These are phyloP conservation scores for Cyberlindnera amylophila DNA, from an alignment of 805 yeast species.

Conservation along the genomic window DNA sequence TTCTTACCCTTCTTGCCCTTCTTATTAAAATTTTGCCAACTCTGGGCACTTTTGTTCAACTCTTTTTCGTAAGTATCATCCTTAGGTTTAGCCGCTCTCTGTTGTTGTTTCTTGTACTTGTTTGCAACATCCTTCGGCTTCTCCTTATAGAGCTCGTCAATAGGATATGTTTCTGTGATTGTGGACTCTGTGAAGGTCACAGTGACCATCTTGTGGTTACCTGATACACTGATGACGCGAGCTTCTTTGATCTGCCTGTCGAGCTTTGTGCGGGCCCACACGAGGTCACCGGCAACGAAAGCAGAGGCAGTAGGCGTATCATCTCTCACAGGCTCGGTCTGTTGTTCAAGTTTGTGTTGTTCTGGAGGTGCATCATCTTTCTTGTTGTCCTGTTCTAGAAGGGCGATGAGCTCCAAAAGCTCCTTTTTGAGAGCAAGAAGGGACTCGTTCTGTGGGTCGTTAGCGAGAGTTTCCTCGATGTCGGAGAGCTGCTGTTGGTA, in stretches of 20 bases:
- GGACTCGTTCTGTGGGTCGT: constrained; percentile 17
- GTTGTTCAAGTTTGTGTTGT: not conserved
- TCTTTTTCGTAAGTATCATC: constrained; percentile 11
- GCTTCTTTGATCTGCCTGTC: constrained; percentile 13
- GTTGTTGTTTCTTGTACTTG: constrained; percentile 12
- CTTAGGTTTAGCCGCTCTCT: constrained; percentile 4
- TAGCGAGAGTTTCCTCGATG: constrained; percentile 13
- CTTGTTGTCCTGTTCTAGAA: constrained; percentile 9
- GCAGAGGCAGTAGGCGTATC: not conserved
- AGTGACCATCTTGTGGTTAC: constrained; percentile 15
- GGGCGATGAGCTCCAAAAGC: constrained; percentile 14
- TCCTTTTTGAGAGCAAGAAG: constrained; percentile 16
- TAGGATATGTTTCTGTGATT: constrained; percentile 11
- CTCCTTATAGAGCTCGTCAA: constrained; percentile 9
- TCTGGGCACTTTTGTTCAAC: constrained; percentile 16
- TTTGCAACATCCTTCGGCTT: constrained; percentile 16
- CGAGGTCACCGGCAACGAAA: constrained; percentile 11
- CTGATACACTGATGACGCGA: constrained; percentile 17
- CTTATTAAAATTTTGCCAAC: constrained; percentile 21
- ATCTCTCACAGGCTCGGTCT: not conserved
- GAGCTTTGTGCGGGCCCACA: constrained; percentile 15
- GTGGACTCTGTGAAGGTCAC: constrained; percentile 12
- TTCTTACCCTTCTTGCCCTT: constrained; percentile 12
- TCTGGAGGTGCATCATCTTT: not conserved
- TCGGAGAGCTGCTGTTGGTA: constrained; percentile 19